Evolutionary conservation across 75 land plant genomes (phyloP), one percentile per base, ranked within the genome.

Genomic region (Isoetes taiwanensis): DNA sequence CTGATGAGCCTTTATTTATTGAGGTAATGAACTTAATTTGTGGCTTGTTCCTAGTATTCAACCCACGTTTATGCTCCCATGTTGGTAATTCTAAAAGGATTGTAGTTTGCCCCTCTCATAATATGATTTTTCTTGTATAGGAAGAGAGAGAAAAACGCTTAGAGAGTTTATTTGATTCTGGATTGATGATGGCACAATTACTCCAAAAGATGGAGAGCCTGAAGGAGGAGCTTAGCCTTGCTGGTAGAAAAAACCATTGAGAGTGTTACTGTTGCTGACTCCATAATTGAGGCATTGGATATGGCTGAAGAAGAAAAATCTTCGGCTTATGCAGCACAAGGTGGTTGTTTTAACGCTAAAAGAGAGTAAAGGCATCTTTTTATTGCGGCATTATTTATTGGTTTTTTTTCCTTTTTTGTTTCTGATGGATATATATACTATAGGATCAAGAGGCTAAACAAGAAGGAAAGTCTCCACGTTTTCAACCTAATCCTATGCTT

Each of bases 111-210:
- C n/a, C n/a, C n/a, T n/a, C n/a, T n/a, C n/a, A n/a, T n/a, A n/a
- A 37, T 37, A 10, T 10, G 39, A 37, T 65, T 58, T 71, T 57
- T 39, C 10, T 48, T 59, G 9, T 73, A 38, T 75, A 94, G 99
- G 99, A 94, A 60, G 99, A 89, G 64, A 89, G 82, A 68, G 99
- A 94, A 57, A 89, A 85, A 66, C 71, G 90, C 52, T 62, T 94
- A 71, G 99, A 94, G 56, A 74, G 81, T 25, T 73, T 80, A 79
- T 85, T 94, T 65, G 98, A 93, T 58, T 59, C 90, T 56, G 86
- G 72, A 63, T 72, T 27, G 96, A 88, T 30, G 63, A 64, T 63
- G n/a, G n/a, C n/a, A n/a, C n/a, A n/a, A n/a, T n/a, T n/a, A 74
- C 63, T 17, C 75, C 76, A 10, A 74, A 62, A 43, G 84, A 82